Evolutionary conservation across 345 rosid species (phyloP).

Genomic region (Gossypium australe): DNA sequence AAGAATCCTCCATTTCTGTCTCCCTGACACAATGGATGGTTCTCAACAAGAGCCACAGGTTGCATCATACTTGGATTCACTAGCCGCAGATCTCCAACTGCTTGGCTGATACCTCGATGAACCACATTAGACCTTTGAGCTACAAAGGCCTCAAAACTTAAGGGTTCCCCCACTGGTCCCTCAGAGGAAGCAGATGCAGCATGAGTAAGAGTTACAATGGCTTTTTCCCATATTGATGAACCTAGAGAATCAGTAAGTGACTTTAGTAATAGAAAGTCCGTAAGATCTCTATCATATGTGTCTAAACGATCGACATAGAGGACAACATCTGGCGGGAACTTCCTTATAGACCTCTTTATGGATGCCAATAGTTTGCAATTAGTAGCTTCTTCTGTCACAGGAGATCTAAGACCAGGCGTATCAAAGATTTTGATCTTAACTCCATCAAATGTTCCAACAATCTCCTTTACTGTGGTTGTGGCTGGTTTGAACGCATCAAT

Average conservation of each 20-base stretch:
- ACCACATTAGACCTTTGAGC: slow-evolving; percentile 37
- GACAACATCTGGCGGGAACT: slow-evolving; percentile 57
- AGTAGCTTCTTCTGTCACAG: slow-evolving; percentile 38
- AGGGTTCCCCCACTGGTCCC: slow-evolving; percentile 36
- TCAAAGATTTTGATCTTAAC: slow-evolving; percentile 50
- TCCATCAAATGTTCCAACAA: slow-evolving; percentile 48
- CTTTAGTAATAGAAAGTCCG: slow-evolving; percentile 42
- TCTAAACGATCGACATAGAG: slow-evolving; percentile 77
- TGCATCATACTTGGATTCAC: slow-evolving; percentile 41
- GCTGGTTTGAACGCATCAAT: slow-evolving; percentile 49
- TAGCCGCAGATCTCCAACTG: slow-evolving; percentile 38
- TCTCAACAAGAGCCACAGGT: slow-evolving; percentile 56
- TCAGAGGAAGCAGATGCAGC: slow-evolving; percentile 53
- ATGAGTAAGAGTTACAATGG: slow-evolving; percentile 59
- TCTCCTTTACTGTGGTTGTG: slow-evolving; percentile 40
- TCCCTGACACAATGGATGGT: slow-evolving; percentile 30
- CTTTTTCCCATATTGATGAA: slow-evolving; percentile 59
- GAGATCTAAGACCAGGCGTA: slow-evolving; percentile 64
- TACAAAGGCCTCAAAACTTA: slow-evolving; percentile 45
- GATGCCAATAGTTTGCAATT: slow-evolving; percentile 52
- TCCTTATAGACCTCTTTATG: slow-evolving; percentile 45
- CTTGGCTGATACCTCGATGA: slow-evolving; percentile 43
- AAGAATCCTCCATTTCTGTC: slow-evolving; percentile 23
- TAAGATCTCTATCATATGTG: slow-evolving; percentile 25
- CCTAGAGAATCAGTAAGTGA: slow-evolving; percentile 43